Conservation (phyloP, 176 grass and related monocot genomes). For the Thinopyrum elongatum region DNA sequence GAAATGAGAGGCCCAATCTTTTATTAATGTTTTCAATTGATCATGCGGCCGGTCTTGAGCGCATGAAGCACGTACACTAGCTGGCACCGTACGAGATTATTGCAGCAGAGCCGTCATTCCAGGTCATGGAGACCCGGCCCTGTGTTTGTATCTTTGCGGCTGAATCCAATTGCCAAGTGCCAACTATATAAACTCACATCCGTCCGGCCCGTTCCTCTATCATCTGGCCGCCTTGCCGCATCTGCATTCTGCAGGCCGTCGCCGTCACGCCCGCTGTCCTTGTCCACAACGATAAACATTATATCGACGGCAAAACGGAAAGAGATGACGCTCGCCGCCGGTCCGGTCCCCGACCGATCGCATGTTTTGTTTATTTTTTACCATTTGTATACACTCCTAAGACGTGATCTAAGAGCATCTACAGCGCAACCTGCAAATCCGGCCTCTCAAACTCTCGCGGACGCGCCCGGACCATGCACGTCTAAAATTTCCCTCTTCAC, state of each 20-base stretch:
- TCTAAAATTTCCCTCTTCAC: no score
- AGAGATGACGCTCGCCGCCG: neutral
- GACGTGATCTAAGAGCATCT: no score
- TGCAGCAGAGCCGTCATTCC: neutral
- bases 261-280: constrained; percentile 20
- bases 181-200: neutral
- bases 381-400: neutral
- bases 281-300: neutral
- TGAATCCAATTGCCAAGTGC: neutral
- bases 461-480: no score
- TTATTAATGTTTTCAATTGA: neutral
- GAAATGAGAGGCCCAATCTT: neutral
- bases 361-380: neutral
- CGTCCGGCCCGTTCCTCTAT: neutral
- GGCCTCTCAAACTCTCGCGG: no score
- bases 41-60: neutral
- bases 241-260: neutral
- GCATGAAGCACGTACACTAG: neutral
- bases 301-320: neutral
- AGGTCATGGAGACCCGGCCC: neutral
- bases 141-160: neutral
- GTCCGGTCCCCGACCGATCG: neutral
- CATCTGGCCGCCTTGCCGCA: neutral
- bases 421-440: no score
- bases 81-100: neutral